These are phyloP conservation scores for Tuber brumale DNA, from an alignment of 495 filamentous ascomycete genomes.

Conservation along the genomic window DNA sequence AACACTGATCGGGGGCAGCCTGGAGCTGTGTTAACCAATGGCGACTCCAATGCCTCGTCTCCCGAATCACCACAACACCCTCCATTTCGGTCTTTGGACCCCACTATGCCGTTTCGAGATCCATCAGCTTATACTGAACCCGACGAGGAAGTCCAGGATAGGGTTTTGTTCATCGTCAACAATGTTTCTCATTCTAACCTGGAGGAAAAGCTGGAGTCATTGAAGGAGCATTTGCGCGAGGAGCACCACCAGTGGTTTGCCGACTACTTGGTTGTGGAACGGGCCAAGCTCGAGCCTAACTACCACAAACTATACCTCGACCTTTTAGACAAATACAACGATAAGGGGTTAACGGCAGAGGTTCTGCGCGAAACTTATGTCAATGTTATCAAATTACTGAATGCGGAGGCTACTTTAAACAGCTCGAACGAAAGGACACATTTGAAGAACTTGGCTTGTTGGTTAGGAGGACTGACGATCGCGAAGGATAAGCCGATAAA, in stretches of 20 bases:
- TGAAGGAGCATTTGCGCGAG: constrained; percentile 68
- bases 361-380: constrained; percentile 90
- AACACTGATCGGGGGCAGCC: constrained; percentile 25
- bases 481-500: constrained; percentile 93
- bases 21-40: constrained; percentile 27
- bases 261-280: constrained; percentile 87
- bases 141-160: constrained; percentile 75
- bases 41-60: constrained; percentile 23
- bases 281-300: constrained; percentile 93
- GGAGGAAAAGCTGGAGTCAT: constrained; percentile 67
- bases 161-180: constrained; percentile 91
- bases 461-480: constrained; percentile 89
- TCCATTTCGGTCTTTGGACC: constrained; percentile 67
- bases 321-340: constrained; percentile 73
- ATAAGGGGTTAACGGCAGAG: constrained; percentile 72
- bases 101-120: constrained; percentile 57
- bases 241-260: constrained; percentile 94
- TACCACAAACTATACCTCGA: constrained; percentile 89
- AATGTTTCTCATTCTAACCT: constrained; percentile 88
- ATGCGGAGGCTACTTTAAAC: constrained; percentile 74
- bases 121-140: constrained; percentile 67
- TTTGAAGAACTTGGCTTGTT: constrained; percentile 83
- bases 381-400: constrained; percentile 74
- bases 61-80: constrained; percentile 36
- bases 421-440: constrained; percentile 74